A percentile compares a stretch with the other conserved stretches of the same genome.
phyloP scores from a whole-genome alignment of 2,329 filamentous ascomycete species.

The Colletotrichum magnum region DNA sequence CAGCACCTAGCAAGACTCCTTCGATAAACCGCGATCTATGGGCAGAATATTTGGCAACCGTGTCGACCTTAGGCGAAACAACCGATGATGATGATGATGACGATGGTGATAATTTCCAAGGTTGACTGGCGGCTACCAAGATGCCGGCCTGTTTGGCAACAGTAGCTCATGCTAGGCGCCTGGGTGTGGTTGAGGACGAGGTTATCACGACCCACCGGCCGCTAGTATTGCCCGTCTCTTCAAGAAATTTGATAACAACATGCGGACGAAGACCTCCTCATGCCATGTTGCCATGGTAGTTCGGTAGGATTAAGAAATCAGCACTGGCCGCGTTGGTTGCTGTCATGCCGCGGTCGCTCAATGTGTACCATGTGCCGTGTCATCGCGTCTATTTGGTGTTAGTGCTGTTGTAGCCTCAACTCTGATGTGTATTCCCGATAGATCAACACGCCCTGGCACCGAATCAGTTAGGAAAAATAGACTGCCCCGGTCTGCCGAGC shows the following conservation, averaged over 20 bases:
- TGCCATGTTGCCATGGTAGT: neutral
- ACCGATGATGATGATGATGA: constrained; percentile 6
- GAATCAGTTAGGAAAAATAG: constrained; percentile 19
- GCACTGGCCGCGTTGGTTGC: constrained; percentile 16
- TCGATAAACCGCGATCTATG: constrained; percentile 6
- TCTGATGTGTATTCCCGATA: constrained; percentile 19
- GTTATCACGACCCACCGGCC: constrained; percentile 9
- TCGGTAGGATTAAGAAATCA: no score
- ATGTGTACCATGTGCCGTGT: constrained; percentile 21
- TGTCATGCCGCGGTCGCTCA: constrained; percentile 24
- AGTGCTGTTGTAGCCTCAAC: constrained; percentile 34
- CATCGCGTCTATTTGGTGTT: constrained; percentile 22
- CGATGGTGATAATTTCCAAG: constrained; percentile 3
- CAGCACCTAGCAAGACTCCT: constrained; percentile 5
- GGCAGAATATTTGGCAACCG: constrained; percentile 15
- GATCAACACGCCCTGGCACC: constrained; percentile 30
- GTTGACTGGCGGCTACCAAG: neutral
- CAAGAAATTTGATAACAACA: constrained; percentile 17
- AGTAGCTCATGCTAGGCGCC: neutral
- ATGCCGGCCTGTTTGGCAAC: constrained; percentile 12
- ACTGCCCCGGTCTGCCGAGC: constrained; percentile 24
- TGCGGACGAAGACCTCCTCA: constrained; percentile 1
- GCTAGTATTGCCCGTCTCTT: constrained; percentile 10
- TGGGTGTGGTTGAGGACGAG: neutral
- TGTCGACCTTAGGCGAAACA: constrained; percentile 18